Evolutionary conservation across 306 rosid species (phyloP).

Genomic region (Casuarina glauca): DNA sequence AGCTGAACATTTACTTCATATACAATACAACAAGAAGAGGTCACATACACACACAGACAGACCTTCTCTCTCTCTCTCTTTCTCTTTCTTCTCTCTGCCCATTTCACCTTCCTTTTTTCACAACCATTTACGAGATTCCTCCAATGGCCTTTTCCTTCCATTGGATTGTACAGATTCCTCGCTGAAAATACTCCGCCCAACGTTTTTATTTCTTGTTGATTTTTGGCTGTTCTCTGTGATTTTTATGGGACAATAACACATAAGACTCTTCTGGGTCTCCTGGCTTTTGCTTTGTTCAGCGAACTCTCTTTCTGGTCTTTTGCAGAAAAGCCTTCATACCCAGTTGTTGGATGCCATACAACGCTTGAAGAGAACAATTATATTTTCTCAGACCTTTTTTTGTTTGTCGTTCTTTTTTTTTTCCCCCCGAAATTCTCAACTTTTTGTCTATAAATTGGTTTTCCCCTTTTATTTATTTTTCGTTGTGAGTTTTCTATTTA

Average conservation of each 20-base stretch:
- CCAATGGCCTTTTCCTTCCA: slow-evolving; percentile 67
- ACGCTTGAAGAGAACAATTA: slow-evolving; percentile 39
- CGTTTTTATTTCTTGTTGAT: slow-evolving; percentile 49
- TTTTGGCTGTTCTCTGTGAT: slow-evolving; percentile 43
- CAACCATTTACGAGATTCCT: slow-evolving; percentile 86
- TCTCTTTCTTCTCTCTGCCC: slow-evolving; percentile 43
- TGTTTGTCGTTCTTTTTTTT: neutral
- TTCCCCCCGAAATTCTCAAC: neutral
- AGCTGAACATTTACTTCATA: slow-evolving; percentile 69
- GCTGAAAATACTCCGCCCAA: slow-evolving; percentile 50
- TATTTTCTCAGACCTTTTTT: slow-evolving; percentile 26
- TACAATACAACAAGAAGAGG: slow-evolving; percentile 64
- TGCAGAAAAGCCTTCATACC: slow-evolving; percentile 46
- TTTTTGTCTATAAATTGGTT: slow-evolving; percentile 29
- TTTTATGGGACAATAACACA: slow-evolving; percentile 43
- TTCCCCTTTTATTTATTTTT: slow-evolving; percentile 9
- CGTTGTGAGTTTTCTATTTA: slow-evolving; percentile 41
- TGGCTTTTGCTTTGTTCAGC: slow-evolving; percentile 59
- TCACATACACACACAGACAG: slow-evolving; percentile 46
- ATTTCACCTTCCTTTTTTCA: slow-evolving; percentile 64
- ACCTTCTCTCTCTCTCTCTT: slow-evolving; percentile 24
- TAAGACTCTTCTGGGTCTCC: slow-evolving; percentile 66
- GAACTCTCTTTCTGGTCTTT: slow-evolving; percentile 57
- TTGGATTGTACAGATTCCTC: slow-evolving; percentile 63
- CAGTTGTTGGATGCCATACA: slow-evolving; percentile 38